Percentiles rank a stretch among this genome's conserved stretches.
These are phyloP conservation scores for Fusarium papillatum DNA, from an alignment of 2,329 filamentous ascomycete genomes.

Conservation along the genomic window DNA sequence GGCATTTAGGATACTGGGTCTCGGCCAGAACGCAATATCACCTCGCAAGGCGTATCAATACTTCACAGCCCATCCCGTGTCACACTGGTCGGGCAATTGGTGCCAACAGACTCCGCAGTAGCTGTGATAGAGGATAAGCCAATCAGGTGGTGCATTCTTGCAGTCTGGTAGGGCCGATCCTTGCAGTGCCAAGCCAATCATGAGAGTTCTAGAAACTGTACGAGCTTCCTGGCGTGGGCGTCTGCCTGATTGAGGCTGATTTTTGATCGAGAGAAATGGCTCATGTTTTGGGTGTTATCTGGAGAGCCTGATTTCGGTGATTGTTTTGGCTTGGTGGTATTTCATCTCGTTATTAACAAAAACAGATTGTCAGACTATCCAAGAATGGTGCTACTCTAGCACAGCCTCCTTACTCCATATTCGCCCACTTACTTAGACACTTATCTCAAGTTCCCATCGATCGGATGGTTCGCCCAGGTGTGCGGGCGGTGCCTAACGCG, in stretches of 20 bases:
- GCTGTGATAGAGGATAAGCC: neutral
- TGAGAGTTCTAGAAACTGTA: conserved; percentile 1
- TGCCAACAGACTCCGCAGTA: neutral
- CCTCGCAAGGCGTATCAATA: neutral
- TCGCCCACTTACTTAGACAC: neutral
- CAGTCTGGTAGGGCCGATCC: neutral
- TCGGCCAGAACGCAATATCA: neutral
- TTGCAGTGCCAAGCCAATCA: conserved; percentile 9
- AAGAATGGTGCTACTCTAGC: neutral
- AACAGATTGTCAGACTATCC: neutral
- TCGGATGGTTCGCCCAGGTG: neutral
- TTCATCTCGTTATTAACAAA: neutral
- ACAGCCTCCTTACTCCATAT: neutral
- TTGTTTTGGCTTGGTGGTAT: neutral
- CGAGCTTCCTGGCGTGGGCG: neutral
- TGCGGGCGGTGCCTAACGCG: neutral
- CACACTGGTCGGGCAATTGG: conserved; percentile 6
- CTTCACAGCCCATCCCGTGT: neutral
- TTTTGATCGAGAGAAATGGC: neutral
- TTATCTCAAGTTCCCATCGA: neutral
- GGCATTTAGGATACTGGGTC: neutral
- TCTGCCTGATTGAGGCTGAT: conserved; percentile 21
- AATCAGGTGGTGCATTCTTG: neutral
- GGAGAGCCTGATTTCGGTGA: neutral
- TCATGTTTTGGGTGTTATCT: neutral